phyloP scores from a whole-genome alignment of 2,329 filamentous ascomycete species.

The Teratosphaeria nubilosa region DNA sequence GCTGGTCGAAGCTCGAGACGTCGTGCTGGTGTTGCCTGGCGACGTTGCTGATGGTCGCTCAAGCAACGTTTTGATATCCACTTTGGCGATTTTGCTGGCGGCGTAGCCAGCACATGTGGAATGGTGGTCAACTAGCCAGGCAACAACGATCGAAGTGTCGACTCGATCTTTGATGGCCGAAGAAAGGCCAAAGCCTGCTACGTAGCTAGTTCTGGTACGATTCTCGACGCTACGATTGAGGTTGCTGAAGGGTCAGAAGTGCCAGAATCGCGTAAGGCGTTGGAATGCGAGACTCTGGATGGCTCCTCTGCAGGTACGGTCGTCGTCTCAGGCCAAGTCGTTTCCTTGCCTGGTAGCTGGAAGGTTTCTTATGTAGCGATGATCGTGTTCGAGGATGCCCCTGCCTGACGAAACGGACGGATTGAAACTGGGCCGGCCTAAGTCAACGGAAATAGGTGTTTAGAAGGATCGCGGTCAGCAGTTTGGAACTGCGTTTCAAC shows the following conservation, averaged over 20 bases:
- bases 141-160: background rate
- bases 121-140: background rate
- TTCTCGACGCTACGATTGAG: background rate
- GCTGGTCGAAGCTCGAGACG: constrained; percentile 19
- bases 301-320: background rate
- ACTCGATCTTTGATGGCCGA: background rate
- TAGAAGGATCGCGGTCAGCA: background rate
- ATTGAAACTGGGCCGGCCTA: background rate
- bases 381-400: constrained; percentile 9
- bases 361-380: background rate
- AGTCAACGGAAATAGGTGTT: background rate
- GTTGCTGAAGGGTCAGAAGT: background rate
- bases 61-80: constrained; percentile 91
- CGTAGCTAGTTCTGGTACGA: background rate
- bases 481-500: constrained; percentile 18
- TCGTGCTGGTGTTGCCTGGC: constrained; percentile 36
- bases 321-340: background rate
- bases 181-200: background rate
- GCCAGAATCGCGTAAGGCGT: background rate
- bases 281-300: background rate
- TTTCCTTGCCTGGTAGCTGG: background rate
- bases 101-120: constrained; percentile 31
- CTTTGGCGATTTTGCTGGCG: constrained; percentile 52
- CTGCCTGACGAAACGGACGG: constrained; percentile 14
- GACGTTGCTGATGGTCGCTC: constrained; percentile 64